phyloP scores from a whole-genome alignment of 2,329 filamentous ascomycete genomes.

The Sphaerostilbella broomeana region DNA sequence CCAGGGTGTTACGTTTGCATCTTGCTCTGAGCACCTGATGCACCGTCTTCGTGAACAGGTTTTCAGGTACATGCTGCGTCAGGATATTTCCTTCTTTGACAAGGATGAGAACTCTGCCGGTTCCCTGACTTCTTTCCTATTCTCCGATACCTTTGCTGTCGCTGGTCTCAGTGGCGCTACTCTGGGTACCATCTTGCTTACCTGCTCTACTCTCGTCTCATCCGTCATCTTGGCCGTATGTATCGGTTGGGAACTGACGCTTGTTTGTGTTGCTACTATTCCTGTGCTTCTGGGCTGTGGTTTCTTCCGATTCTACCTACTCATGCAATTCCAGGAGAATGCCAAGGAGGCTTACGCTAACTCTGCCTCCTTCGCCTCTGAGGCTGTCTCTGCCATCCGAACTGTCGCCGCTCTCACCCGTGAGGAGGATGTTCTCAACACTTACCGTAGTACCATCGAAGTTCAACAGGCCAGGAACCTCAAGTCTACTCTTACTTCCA shows the following conservation, averaged over 20 bases:
- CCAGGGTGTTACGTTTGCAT: slow-evolving; percentile 71
- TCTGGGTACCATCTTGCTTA: slow-evolving; percentile 19
- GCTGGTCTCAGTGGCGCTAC: slow-evolving; percentile 40
- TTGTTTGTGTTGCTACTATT: slow-evolving; percentile 36
- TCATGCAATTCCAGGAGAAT: slow-evolving; percentile 16
- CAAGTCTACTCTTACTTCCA: slow-evolving; percentile 1
- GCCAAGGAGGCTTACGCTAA: not conserved
- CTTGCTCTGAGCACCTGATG: slow-evolving; percentile 71
- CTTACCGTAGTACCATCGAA: not conserved
- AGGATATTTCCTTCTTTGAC: slow-evolving; percentile 39
- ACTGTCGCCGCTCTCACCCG: slow-evolving; percentile 16
- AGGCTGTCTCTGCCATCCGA: slow-evolving; percentile 13
- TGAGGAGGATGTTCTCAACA: not conserved
- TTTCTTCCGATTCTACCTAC: slow-evolving; percentile 30
- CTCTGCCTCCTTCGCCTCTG: slow-evolving; percentile 12
- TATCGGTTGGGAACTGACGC: slow-evolving; percentile 38
- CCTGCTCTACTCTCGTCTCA: slow-evolving; percentile 11
- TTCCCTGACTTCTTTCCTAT: slow-evolving; percentile 26
- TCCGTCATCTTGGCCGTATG: slow-evolving; percentile 24
- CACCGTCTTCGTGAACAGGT: slow-evolving; percentile 59
- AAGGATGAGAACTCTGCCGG: slow-evolving; percentile 27
- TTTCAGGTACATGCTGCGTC: slow-evolving; percentile 24
- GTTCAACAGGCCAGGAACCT: not conserved
- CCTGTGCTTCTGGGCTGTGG: slow-evolving; percentile 34
- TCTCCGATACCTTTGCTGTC: slow-evolving; percentile 32